Percentiles rank a stretch among this genome's conserved stretches.
phyloP scores from a whole-genome alignment of 345 rosid genomes.

The Camelina sativa region DNA sequence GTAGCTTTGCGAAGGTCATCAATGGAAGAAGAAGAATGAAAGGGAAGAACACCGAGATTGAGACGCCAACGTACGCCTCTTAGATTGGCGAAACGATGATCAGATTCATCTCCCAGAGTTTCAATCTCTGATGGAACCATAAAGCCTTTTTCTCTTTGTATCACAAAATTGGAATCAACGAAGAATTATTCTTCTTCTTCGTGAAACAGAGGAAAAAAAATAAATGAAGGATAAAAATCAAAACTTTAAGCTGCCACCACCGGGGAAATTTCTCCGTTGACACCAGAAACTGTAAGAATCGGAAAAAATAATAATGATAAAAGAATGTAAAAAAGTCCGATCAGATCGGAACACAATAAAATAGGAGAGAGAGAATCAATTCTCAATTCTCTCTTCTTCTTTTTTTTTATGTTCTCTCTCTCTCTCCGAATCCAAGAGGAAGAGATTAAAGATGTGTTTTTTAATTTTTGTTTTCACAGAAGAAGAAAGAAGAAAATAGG shows the following conservation, averaged over 20 bases:
- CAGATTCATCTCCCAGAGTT: slow-evolving; percentile 25
- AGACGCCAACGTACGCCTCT: slow-evolving; percentile 92
- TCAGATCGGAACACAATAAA: slow-evolving; percentile 39
- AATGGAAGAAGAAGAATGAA: slow-evolving; percentile 54
- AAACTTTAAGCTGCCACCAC: slow-evolving; percentile 15
- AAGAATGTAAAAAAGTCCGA: slow-evolving; percentile 10
- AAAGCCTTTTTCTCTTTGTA: not conserved
- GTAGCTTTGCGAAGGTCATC: slow-evolving; percentile 84
- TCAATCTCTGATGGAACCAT: slow-evolving; percentile 37
- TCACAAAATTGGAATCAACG: slow-evolving; percentile 5
- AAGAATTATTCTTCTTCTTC: not conserved
- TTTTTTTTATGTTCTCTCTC: not conserved
- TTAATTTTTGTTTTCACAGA: not conserved
- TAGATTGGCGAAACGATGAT: slow-evolving; percentile 49
- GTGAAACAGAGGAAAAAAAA: not conserved
- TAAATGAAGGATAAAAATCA: not conserved
- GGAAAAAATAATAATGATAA: not conserved
- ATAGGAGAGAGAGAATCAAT: slow-evolving; percentile 21
- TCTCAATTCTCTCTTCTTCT: not conserved
- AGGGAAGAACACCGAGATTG: slow-evolving; percentile 78
- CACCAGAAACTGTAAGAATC: not conserved
- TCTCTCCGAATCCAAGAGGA: slow-evolving; percentile 39
- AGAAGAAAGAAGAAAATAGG: slow-evolving; percentile 36
- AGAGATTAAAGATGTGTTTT: not conserved
- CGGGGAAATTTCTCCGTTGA: slow-evolving; percentile 20